Base-by-base conservation (phyloP, 306 rosid genomes). In the Dryas drummondii region DNA sequence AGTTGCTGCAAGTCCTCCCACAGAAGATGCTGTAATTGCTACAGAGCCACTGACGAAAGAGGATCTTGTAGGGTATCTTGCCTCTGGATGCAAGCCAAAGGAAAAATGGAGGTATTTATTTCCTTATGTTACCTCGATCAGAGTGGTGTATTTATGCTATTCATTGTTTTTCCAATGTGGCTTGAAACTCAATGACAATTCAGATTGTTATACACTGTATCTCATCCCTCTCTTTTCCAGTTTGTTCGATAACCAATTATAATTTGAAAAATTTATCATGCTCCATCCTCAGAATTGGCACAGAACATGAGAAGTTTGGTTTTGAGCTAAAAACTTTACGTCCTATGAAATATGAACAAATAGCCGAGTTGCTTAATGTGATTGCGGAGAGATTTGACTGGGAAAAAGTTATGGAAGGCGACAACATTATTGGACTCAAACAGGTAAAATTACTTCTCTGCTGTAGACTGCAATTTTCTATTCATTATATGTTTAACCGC, bases 291-390 rank as follows among this genome's bases (percentile, higher is more conserved):
- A 96, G 99, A 88, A 92, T 96, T 78, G 99, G 99, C 64, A 92
- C 99, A 75, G 99, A 96, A 78, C 99, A 96, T 37, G 99, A 96
- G 89, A 96, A 96, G 91, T 96, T 96, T 76, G 98, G 99, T 69
- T 92, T 96, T 80, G 93, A 96, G 79, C 71, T 86, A 72, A 91
- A 84, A 88, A 81, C 87, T 46, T 82, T 88, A 84, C 87, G 84
- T 53, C 98, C 98, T 66, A 86, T 92, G 87, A 89, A 79, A 72
- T 96, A 90, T 74, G 97, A 89, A 49, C 98, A 92, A 87, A 96
- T 96, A 82, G 85, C 93, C 62, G 91, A 89, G 70, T 68, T 96
- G 88, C 89, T 92, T 54, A 82, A 89, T 76, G 88, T 93, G 70
- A 90, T 96, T 74, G 78, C 93, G 4, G 99, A 96, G 90, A 90